Evolutionary conservation across 768 basidiomycete genomes (phyloP), one percentile per base, ranked within the genome.

Genomic region (Amanita pallidorosea): DNA sequence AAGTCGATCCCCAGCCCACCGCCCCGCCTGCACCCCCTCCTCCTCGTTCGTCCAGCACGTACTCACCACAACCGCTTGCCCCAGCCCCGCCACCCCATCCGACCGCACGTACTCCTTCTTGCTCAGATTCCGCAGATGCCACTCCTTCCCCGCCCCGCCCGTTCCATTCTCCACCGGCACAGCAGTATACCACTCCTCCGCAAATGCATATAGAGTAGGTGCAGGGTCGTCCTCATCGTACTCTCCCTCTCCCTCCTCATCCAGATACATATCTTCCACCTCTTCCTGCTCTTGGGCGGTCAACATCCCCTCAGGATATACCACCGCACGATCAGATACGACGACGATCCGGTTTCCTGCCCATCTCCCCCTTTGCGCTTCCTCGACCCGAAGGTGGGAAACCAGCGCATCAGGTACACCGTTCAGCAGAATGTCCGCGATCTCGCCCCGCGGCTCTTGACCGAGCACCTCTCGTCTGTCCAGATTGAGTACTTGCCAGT

Each of bases 261-360:
- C 49, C 42, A 51, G 31, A 51, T 51, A 51, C 49, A 51, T 51
- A 27, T 51, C 49, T 20, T 51, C 49, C 12, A 51, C 31, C 23
- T 51, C 49, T n/a, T 51, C 50, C 12, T 33, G 17, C 22, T 54
- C 50, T 18, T 47, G 36, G 7, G 37, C n/a, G 5, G 56, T 47
- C 25, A 55, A 18, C 38, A 54, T 25, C 25, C 54, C 56, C 15
- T 55, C 50, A 5, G 51, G 54, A 18, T 47, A 49, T 15, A 23
- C 31, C 22, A 51, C 38, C 27, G 56, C 49, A 20, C 51, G 51
- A n/a, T 53, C 52, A 9, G 47, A 41, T 15, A 54, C 29, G 41
- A 45, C 22, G 45, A 53, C 47, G 57, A 55, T 49, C 34, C 55
- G 27, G 17, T 49, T 41, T 2, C 48, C 40, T 4, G 53, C 29